A percentile compares a stretch with the other conserved stretches of the same genome.
phyloP scores from a whole-genome alignment of 1,284 basidiomycete species.

The Melampsora larici-populina region DNA sequence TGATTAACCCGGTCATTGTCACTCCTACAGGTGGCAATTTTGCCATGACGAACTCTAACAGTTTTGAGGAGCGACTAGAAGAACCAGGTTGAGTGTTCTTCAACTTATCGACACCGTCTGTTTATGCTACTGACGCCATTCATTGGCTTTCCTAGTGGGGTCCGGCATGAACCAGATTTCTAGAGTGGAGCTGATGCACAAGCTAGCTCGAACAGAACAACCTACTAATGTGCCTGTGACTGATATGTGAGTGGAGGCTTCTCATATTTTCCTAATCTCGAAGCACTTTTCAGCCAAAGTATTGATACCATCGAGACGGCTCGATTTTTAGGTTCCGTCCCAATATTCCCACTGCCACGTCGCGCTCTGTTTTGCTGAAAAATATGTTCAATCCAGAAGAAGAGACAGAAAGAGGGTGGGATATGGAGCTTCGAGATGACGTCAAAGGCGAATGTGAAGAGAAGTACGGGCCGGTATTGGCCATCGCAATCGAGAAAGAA shows the following conservation, averaged over 20 bases:
- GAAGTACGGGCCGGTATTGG: conserved; percentile 81
- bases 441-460: conserved; percentile 87
- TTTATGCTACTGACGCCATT: conserved; percentile 7
- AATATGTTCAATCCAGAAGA: conserved; percentile 98
- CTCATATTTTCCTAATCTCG: conserved; percentile 44
- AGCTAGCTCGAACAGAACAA: conserved; percentile 83
- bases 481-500: conserved; percentile 90
- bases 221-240: conserved; percentile 57
- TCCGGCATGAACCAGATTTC: conserved; percentile 86
- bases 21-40: conserved; percentile 56
- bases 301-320: background rate
- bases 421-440: conserved; percentile 90
- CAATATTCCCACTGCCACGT: conserved; percentile 58
- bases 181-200: conserved; percentile 96
- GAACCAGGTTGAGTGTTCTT: conserved; percentile 45
- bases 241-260: conserved; percentile 48
- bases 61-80: conserved; percentile 47
- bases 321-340: conserved; percentile 49
- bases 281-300: background rate
- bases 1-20: conserved; percentile 22
- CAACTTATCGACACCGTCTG: conserved; percentile 25
- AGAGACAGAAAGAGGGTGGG: conserved; percentile 94
- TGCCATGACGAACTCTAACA: conserved; percentile 77
- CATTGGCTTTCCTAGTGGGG: conserved; percentile 45
- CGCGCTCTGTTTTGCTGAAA: conserved; percentile 76